Evolutionary conservation across 2,329 filamentous ascomycete genomes (phyloP).

Genomic region (Claviceps pusilla): DNA sequence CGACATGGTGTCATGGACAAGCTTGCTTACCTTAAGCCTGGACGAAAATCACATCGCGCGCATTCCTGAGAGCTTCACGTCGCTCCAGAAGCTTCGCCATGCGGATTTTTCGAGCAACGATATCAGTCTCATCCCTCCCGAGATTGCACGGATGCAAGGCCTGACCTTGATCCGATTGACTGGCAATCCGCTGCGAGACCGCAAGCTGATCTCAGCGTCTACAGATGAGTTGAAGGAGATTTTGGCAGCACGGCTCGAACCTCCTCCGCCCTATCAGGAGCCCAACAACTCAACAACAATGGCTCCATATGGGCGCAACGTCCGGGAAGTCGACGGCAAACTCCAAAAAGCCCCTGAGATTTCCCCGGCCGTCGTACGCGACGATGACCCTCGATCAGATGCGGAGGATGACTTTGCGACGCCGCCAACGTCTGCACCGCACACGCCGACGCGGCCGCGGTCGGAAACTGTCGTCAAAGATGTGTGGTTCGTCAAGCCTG

Average conservation of each 20-base stretch:
- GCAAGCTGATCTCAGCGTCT: constrained; percentile 66
- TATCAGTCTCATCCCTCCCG: constrained; percentile 58
- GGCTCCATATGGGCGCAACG: constrained; percentile 10
- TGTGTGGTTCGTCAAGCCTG: constrained; percentile 40
- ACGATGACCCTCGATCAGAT: constrained; percentile 35
- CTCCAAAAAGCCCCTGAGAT: not conserved
- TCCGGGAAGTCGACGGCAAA: constrained; percentile 18
- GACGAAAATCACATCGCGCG: constrained; percentile 67
- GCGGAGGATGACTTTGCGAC: constrained; percentile 39
- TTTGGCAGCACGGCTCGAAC: constrained; percentile 50
- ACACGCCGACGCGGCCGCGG: constrained; percentile 33
- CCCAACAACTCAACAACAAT: constrained; percentile 10
- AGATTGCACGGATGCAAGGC: constrained; percentile 64
- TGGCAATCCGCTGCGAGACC: constrained; percentile 83
- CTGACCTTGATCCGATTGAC: constrained; percentile 61
- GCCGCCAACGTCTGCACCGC: constrained; percentile 38
- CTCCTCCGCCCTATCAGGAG: constrained; percentile 30
- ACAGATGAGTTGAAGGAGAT: constrained; percentile 70
- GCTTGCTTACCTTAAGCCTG: constrained; percentile 56
- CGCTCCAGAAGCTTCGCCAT: constrained; percentile 52
- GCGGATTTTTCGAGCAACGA: constrained; percentile 80
- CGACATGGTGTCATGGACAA: constrained; percentile 57
- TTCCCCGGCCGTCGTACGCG: constrained; percentile 13
- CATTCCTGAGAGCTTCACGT: constrained; percentile 63
- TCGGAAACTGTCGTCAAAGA: constrained; percentile 31